A percentile compares a stretch with the other conserved stretches of the same genome.
These are phyloP conservation scores for Platanthera guangdongensis DNA, from an alignment of 106 monocot genomes.

Conservation along the genomic window DNA sequence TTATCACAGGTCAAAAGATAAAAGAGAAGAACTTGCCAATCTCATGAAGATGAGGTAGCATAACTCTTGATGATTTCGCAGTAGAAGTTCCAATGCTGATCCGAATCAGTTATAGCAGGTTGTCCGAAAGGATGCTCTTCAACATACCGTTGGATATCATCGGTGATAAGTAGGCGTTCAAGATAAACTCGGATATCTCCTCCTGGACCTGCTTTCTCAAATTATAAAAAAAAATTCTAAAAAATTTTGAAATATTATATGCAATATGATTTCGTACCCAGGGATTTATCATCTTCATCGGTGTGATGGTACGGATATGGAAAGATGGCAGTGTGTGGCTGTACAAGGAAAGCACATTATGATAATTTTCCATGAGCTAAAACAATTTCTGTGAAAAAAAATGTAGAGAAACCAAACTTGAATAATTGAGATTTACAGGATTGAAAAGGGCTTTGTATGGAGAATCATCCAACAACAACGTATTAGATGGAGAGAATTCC, in stretches of 20 bases:
- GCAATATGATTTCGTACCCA: constrained; percentile 48
- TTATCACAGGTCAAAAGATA: background rate
- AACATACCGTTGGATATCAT: constrained; percentile 67
- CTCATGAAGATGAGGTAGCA: background rate
- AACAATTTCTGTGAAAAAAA: background rate
- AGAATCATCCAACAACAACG: constrained; percentile 92
- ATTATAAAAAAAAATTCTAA: background rate
- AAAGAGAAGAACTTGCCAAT: background rate
- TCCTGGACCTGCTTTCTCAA: constrained; percentile 37
- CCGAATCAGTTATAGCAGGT: constrained; percentile 29
- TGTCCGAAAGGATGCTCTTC: constrained; percentile 67
- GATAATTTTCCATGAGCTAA: background rate
- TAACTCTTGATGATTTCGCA: constrained; percentile 29
- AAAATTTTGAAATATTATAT: background rate
- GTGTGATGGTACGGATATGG: constrained; percentile 47
- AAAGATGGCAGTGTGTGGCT: constrained; percentile 83
- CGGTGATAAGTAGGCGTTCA: constrained; percentile 39
- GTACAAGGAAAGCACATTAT: constrained; percentile 6
- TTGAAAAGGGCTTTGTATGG: constrained; percentile 95
- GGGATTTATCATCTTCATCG: constrained; percentile 43
- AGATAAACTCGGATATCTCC: constrained; percentile 76
- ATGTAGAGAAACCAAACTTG: background rate
- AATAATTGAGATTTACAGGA: constrained; percentile 44
- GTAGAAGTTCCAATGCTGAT: constrained; percentile 68
- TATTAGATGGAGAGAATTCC: constrained; percentile 63